phyloP scores from a whole-genome alignment of 2,329 filamentous ascomycete species.

The Aspergillus nomiae region DNA sequence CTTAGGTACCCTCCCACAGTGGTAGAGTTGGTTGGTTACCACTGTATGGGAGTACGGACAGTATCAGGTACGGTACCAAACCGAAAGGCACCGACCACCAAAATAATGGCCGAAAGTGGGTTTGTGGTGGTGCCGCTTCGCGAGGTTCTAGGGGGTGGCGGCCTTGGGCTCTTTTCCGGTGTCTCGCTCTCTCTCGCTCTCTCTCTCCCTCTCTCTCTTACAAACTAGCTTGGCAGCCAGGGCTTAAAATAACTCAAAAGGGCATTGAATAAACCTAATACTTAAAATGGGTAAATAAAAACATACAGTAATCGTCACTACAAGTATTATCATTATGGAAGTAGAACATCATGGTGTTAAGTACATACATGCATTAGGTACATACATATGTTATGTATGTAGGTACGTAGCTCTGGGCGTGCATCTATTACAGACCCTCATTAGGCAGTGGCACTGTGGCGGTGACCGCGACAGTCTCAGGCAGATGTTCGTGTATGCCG shows the following conservation, averaged over 20 bases:
- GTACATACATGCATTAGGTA: slow-evolving; percentile 1
- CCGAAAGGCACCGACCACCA: slow-evolving; percentile 16
- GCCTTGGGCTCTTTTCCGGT: slow-evolving; percentile 14
- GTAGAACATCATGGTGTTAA: background rate
- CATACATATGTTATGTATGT: background rate
- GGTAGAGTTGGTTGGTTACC: slow-evolving; percentile 1
- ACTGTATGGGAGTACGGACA: background rate
- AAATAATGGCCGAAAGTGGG: slow-evolving; percentile 18
- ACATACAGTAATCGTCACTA: background rate
- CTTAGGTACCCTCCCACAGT: background rate
- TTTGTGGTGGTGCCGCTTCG: slow-evolving; percentile 26
- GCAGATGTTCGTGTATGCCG: slow-evolving; percentile 6
- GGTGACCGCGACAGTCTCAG: slow-evolving; percentile 14
- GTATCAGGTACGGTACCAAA: slow-evolving; percentile 23
- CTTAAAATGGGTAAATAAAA: background rate
- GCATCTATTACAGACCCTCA: background rate
- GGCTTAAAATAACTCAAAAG: slow-evolving; percentile 12
- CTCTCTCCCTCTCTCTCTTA: background rate
- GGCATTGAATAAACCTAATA: background rate
- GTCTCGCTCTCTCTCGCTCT: background rate
- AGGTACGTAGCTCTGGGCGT: background rate
- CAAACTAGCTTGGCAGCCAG: slow-evolving; percentile 6
- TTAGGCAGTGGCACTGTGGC: slow-evolving; percentile 8
- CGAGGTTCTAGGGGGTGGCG: slow-evolving; percentile 38
- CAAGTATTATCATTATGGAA: background rate